phyloP scores from a whole-genome alignment of 2,329 filamentous ascomycete genomes.

The Pseudogymnoascus sp. region DNA sequence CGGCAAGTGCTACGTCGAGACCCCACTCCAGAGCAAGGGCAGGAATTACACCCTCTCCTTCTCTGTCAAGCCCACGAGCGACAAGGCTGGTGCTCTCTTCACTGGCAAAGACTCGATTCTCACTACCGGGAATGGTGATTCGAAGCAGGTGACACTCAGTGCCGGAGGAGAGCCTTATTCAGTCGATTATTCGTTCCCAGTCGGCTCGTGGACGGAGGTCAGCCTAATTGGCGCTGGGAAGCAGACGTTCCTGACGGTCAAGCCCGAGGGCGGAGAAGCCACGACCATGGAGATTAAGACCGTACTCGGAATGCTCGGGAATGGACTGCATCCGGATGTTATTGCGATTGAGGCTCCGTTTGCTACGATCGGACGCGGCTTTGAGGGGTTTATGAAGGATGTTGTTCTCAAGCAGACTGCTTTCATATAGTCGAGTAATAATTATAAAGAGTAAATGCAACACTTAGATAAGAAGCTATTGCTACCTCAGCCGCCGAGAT shows the following conservation, averaged over 20 bases:
- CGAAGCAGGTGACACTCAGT: slow-evolving; percentile 33
- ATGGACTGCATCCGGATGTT: slow-evolving; percentile 19
- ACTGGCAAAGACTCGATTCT: slow-evolving; percentile 38
- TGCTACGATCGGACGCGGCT: slow-evolving; percentile 16
- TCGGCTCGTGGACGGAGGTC: slow-evolving; percentile 31
- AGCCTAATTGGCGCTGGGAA: slow-evolving; percentile 31
- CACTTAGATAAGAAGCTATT: not conserved
- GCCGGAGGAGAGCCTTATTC: slow-evolving; percentile 33
- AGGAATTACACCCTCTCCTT: slow-evolving; percentile 49
- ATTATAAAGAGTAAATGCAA: not conserved
- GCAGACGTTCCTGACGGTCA: slow-evolving; percentile 28
- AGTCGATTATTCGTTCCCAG: slow-evolving; percentile 35
- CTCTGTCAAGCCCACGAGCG: slow-evolving; percentile 29
- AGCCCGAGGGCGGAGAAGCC: slow-evolving; percentile 5
- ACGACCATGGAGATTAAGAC: slow-evolving; percentile 17
- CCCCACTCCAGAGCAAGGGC: slow-evolving; percentile 46
- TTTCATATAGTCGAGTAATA: not conserved
- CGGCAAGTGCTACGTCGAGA: slow-evolving; percentile 36
- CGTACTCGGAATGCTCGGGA: slow-evolving; percentile 16
- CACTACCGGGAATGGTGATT: slow-evolving; percentile 27
- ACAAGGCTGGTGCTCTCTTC: slow-evolving; percentile 35
- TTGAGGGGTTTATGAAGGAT: slow-evolving; percentile 18
- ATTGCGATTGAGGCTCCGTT: slow-evolving; percentile 22
- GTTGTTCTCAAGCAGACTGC: slow-evolving; percentile 10
- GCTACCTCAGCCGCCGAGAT: not conserved